Evolutionary conservation across 495 filamentous ascomycete genomes (phyloP), one percentile per base, ranked within the genome.

Genomic region (Penicillium tannophilum): DNA sequence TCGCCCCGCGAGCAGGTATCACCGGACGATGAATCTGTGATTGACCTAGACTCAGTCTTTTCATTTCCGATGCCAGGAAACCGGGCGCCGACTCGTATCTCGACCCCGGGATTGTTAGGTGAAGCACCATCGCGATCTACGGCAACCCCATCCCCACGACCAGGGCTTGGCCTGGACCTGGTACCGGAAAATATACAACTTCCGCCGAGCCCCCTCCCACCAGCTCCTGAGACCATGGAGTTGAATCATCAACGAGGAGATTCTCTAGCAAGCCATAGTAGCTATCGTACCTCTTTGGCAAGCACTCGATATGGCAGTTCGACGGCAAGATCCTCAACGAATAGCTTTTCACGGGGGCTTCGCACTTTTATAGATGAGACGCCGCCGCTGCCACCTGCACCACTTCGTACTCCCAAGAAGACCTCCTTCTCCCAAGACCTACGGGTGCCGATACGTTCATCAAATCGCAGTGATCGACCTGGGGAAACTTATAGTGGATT

Each of bases 1-100:
- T 75, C 73, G 4, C 66, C 73, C 33, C 76, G 78, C 43, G 84
- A 76, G 61, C 76, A 73, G 43, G 82, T 78, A 6, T 72, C 78
- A 17, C 79, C 80, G 5, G 62, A 63, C 4, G 49, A 66, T 48
- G 61, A 61, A 12, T 60, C 67, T 1, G 55, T 73, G 52, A 67
- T 75, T 28, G 83, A 84, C 58, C 66, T 85, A 51, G 87, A 89
- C 55, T 79, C 72, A 48, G 79, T 84, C 0, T 88, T 90, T 59
- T 84, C 88, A 9, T 89, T 87, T 69, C 86, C 78, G 50, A 80
- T 76, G 67, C 69, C 71, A 2, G 76, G 69, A 19, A 73, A 77
- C 31, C 72, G 78, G 62, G 68, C 70, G 7, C 66, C 64, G 16
- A 61, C 68, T 44, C 59, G 52, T 17, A 61, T 72, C 1, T 58